These are phyloP conservation scores for Chalaropsis ovoidea DNA, from an alignment of 2,329 filamentous ascomycete genomes.

Conservation along the genomic window DNA sequence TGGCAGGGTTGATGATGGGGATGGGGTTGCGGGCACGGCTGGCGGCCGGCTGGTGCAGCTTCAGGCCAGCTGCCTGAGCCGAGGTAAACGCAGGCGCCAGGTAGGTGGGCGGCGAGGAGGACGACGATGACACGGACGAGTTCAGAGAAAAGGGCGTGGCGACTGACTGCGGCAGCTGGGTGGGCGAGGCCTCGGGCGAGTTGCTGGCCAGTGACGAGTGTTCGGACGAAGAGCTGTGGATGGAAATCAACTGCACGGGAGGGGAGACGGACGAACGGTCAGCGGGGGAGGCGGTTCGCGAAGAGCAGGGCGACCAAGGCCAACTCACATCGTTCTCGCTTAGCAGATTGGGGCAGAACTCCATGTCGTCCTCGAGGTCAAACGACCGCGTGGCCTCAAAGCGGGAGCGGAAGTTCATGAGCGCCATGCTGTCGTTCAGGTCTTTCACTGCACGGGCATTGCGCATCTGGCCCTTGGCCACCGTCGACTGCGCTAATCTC, in stretches of 20 bases:
- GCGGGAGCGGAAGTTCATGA: constrained; percentile 70
- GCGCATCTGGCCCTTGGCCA: constrained; percentile 75
- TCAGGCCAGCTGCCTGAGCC: constrained; percentile 55
- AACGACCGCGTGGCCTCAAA: constrained; percentile 91
- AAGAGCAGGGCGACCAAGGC: constrained; percentile 23
- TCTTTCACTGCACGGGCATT: constrained; percentile 71
- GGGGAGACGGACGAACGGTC: constrained; percentile 29
- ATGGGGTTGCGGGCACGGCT: constrained; percentile 90
- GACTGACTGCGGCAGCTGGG: constrained; percentile 74
- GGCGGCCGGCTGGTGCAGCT: constrained; percentile 82
- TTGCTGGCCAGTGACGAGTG: constrained; percentile 90
- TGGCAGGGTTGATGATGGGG: constrained; percentile 92
- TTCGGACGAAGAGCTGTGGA: constrained; percentile 87
- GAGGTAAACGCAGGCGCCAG: constrained; percentile 58
- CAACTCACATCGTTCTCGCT: constrained; percentile 82
- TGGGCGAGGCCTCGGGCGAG: constrained; percentile 82
- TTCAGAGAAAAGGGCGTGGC: constrained; percentile 66
- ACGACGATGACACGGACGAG: constrained; percentile 35
- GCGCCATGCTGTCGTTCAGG: constrained; percentile 54
- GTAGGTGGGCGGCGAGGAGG: constrained; percentile 41
- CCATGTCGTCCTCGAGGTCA: constrained; percentile 88
- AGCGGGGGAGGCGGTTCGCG: constrained; percentile 29
- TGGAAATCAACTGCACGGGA: constrained; percentile 65
- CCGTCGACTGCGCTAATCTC: constrained; percentile 49
- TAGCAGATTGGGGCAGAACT: constrained; percentile 87